phyloP scores from a whole-genome alignment of 352 stramenopile species.

The Peronospora belbahrii region DNA sequence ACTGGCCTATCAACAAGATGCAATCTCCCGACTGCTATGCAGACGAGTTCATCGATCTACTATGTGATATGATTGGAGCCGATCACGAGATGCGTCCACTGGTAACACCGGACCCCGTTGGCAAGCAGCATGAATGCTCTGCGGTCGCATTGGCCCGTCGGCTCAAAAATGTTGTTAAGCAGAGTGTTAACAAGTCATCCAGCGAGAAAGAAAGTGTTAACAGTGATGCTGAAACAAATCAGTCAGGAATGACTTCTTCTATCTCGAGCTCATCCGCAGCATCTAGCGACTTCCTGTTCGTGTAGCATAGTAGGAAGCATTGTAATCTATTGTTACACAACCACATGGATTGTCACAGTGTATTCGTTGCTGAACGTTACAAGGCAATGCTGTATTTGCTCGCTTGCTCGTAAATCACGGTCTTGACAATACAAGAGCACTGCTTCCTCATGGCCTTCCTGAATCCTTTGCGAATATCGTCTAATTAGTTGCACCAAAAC shows the following conservation, averaged over 20 bases:
- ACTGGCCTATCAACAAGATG: slow-evolving; percentile 78
- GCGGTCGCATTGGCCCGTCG: slow-evolving; percentile 13
- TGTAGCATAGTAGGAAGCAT: slow-evolving; percentile 10
- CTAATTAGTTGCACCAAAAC: no score
- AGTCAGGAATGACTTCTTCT: slow-evolving; percentile 15
- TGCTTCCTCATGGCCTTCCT: no score
- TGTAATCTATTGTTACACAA: neutral
- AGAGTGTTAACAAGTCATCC: slow-evolving; percentile 1
- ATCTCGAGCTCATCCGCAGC: slow-evolving; percentile 16
- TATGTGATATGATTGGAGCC: slow-evolving; percentile 53
- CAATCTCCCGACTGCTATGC: slow-evolving; percentile 51
- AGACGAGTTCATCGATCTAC: slow-evolving; percentile 66
- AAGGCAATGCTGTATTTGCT: no score
- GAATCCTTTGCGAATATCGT: no score
- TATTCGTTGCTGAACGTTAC: no score
- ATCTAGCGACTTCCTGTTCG: slow-evolving; percentile 13
- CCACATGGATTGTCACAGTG: no score
- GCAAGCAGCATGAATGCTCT: slow-evolving; percentile 13
- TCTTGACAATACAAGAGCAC: no score
- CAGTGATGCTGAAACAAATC: slow-evolving; percentile 8
- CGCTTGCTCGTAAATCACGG: no score
- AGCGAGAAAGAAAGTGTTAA: slow-evolving; percentile 7
- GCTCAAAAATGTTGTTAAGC: slow-evolving; percentile 11
- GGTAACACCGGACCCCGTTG: slow-evolving; percentile 14
- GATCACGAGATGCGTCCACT: slow-evolving; percentile 46